phyloP scores from a whole-genome alignment of 2,329 filamentous ascomycete species.

The Alternaria sp. region DNA sequence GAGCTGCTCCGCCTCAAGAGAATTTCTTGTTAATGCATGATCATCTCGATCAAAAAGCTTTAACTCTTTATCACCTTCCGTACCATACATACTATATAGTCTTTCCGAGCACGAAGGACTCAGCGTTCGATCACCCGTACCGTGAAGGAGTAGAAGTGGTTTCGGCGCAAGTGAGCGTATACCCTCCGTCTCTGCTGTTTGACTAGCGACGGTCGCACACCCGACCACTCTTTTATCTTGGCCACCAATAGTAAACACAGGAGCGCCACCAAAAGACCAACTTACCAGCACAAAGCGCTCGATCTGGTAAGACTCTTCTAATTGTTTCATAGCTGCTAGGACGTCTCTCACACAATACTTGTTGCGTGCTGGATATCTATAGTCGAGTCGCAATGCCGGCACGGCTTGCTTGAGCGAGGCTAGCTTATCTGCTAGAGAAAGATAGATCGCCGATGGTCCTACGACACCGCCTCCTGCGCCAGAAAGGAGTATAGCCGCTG shows the following conservation, averaged over 20 bases:
- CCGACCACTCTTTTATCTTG: constrained; percentile 1
- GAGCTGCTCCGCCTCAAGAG: constrained; percentile 8
- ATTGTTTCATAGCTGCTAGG: constrained; percentile 3
- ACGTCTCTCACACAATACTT: constrained; percentile 9
- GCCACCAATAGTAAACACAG: constrained; percentile 4
- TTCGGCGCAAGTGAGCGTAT: constrained; percentile 3
- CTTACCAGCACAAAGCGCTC: background rate
- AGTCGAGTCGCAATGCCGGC: background rate
- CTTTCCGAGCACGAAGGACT: background rate
- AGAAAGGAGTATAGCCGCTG: constrained; percentile 4
- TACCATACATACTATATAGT: background rate
- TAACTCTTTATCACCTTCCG: background rate
- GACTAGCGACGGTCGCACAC: constrained; percentile 6
- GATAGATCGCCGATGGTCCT: constrained; percentile 5
- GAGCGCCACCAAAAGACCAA: constrained; percentile 11
- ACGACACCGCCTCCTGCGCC: constrained; percentile 7
- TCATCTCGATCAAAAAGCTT: constrained; percentile 9
- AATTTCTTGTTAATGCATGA: constrained; percentile 6
- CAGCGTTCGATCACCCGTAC: constrained; percentile 3
- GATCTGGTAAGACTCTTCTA: constrained; percentile 1
- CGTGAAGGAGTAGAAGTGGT: constrained; percentile 6
- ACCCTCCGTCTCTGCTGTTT: constrained; percentile 6
- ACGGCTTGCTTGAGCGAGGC: background rate
- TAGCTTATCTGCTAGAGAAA: constrained; percentile 4
- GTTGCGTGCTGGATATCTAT: constrained; percentile 7